These are phyloP conservation scores for Aureobasidium sp. DNA, from an alignment of 2,329 filamentous ascomycete species.

Conservation along the genomic window DNA sequence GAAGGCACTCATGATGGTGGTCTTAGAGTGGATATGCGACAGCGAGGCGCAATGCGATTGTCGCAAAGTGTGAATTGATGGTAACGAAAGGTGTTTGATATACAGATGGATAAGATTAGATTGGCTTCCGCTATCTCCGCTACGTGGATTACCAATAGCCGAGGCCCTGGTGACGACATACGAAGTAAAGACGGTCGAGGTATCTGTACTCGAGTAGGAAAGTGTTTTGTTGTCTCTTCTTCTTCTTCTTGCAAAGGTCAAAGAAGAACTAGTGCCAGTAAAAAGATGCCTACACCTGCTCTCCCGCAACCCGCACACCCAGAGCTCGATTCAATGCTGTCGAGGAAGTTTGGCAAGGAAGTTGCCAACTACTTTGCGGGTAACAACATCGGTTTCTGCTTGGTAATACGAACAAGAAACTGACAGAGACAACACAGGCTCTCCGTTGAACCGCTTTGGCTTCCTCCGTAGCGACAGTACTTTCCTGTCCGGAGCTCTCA, in stretches of 20 bases:
- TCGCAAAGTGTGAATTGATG: neutral
- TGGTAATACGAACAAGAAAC: neutral
- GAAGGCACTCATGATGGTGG: slow-evolving; percentile 12
- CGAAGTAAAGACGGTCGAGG: neutral
- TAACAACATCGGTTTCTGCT: slow-evolving; percentile 13
- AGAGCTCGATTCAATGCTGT: slow-evolving; percentile 60
- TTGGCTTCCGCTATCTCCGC: neutral
- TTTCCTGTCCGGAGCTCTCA: slow-evolving; percentile 63
- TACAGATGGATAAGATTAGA: slow-evolving; percentile 9
- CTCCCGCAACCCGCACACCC: slow-evolving; percentile 52
- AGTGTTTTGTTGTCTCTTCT: no score
- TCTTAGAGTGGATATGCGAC: neutral
- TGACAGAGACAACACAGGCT: slow-evolving; percentile 38
- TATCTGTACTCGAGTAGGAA: no score
- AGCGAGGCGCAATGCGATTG: neutral
- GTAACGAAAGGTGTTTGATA: neutral
- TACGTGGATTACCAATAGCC: slow-evolving; percentile 7
- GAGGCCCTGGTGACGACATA: slow-evolving; percentile 8
- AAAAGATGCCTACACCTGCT: slow-evolving; percentile 31
- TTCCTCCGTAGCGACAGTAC: slow-evolving; percentile 63
- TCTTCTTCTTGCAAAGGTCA: neutral
- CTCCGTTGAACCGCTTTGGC: slow-evolving; percentile 67
- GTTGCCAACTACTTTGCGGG: slow-evolving; percentile 74
- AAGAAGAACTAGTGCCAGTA: neutral
- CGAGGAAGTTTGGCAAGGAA: slow-evolving; percentile 69